Evolutionary conservation across 2,329 filamentous ascomycete genomes (phyloP), one percentile per base, ranked within the genome.

Genomic region (Sporothrix globosa): DNA sequence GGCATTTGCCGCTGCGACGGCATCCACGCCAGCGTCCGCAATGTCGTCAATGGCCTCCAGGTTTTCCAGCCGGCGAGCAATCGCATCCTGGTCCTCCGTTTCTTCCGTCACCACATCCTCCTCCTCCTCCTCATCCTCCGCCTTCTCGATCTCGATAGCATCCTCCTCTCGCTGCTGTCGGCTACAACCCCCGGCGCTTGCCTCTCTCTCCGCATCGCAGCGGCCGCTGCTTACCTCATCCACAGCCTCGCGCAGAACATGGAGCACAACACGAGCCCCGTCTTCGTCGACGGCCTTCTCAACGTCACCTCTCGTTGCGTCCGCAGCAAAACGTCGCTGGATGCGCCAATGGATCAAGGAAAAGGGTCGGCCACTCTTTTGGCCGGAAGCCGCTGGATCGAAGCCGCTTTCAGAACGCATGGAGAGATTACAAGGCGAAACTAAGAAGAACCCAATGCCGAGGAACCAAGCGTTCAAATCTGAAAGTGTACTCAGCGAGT

Each of bases 401-500:
- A 27, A 27, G 10, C 0, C 19, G 34, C 34, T 34, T 34, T 9
- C 19, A 63, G 39, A 63, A 19, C 1, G 19, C 2, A 1, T 14
- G 41, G 41, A 44, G 11, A 1, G 41, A 9, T 9, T 6, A 34
- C 34, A 34, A 5, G 4, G 52, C 24, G 5, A n/a, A n/a, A 4
- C 92, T 92, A 50, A 41, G 21, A 9, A 4, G 19, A 30, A 48
- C 0, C 50, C 27, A 0, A 97, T 96, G 74, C 93, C 93, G 0
- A 78, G 87, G 66, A 97, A 97, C 79, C 82, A 81, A 4, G 78
- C 85, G 30, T 97, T 95, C 80, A 81, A 84, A 73, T 92, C 90
- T 76, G 85, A 92, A 78, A 82, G 85, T 4, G 91, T 97, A 27
- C 83, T 97, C 74, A 90, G 90, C 73, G 91, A 96, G 75, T 81